Conservation (phyloP, 192 early-diverging fungal genomes). For the Rhizophagus clarus region DNA sequence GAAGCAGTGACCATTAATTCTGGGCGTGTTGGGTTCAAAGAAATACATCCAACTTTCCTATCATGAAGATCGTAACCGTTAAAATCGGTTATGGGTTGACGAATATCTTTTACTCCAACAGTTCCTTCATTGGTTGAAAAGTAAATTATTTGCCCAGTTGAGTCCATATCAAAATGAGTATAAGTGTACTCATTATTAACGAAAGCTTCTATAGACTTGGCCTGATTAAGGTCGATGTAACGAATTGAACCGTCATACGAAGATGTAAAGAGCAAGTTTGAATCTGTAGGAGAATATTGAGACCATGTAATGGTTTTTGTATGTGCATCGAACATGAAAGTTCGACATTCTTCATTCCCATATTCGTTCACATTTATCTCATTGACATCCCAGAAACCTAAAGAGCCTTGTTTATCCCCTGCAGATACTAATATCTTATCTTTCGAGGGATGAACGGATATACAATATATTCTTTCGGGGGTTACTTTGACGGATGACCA, state of each 20-base stretch:
- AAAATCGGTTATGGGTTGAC: conserved; percentile 33
- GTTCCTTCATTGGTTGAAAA: conserved; percentile 58
- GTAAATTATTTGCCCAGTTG: conserved; percentile 48
- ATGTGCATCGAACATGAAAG: conserved; percentile 58
- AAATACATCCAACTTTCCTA: conserved; percentile 65
- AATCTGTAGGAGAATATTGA: conserved; percentile 49
- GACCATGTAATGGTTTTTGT: conserved; percentile 51
- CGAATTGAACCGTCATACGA: conserved; percentile 66
- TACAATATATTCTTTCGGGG: conserved; percentile 46
- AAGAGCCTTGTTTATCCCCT: conserved; percentile 51
- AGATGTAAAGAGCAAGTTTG: conserved; percentile 50
- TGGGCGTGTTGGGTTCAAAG: conserved; percentile 53
- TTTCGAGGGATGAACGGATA: conserved; percentile 57
- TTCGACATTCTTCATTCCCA: conserved; percentile 48
- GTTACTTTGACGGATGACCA: conserved; percentile 58
- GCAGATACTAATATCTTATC: conserved; percentile 54
- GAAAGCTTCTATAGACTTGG: conserved; percentile 54
- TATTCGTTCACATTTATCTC: conserved; percentile 42
- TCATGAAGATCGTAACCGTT: conserved; percentile 43
- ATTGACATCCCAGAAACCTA: conserved; percentile 65
- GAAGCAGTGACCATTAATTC: conserved; percentile 52
- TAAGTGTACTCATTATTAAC: conserved; percentile 39
- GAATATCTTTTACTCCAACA: conserved; percentile 52
- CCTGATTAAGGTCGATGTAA: conserved; percentile 59
- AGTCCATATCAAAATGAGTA: conserved; percentile 49